A percentile compares a stretch with the other conserved stretches of the same genome.
These are phyloP conservation scores for Epichloe hybrida DNA, from an alignment of 2,329 filamentous ascomycete genomes.

Conservation along the genomic window DNA sequence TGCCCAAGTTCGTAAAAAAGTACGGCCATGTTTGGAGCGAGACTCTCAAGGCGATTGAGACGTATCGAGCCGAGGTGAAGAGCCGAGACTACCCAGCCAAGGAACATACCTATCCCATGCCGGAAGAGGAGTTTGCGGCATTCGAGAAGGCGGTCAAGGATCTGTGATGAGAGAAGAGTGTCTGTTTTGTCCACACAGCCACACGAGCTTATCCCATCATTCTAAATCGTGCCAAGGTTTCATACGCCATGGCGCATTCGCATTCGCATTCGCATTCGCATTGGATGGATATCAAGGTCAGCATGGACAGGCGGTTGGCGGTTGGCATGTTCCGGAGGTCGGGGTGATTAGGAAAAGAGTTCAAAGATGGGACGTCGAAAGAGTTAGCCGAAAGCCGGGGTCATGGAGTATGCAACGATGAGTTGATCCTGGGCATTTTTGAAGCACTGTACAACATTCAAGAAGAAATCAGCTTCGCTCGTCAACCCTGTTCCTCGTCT, in stretches of 20 bases:
- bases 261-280: slow-evolving; percentile 6
- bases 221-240: neutral
- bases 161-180: slow-evolving; percentile 17
- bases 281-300: neutral
- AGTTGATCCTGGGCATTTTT: slow-evolving; percentile 74
- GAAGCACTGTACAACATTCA: slow-evolving; percentile 56
- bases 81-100: slow-evolving; percentile 64
- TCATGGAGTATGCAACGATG: slow-evolving; percentile 80
- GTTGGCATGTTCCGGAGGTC: no score
- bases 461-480: neutral
- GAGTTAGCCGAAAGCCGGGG: slow-evolving; percentile 71
- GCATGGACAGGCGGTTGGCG: neutral
- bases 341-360: neutral
- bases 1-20: slow-evolving; percentile 94
- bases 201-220: neutral
- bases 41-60: slow-evolving; percentile 59
- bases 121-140: slow-evolving; percentile 58
- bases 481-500: neutral
- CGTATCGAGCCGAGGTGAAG: slow-evolving; percentile 81
- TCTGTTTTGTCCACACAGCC: neutral
- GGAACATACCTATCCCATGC: slow-evolving; percentile 88
- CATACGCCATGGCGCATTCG: slow-evolving; percentile 5
- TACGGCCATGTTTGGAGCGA: slow-evolving; percentile 90
- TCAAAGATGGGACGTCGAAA: neutral
- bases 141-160: slow-evolving; percentile 43